Evolutionary conservation across 768 basidiomycete genomes (phyloP), one percentile per base, ranked within the genome.

Genomic region (Boletus tomentosulus): DNA sequence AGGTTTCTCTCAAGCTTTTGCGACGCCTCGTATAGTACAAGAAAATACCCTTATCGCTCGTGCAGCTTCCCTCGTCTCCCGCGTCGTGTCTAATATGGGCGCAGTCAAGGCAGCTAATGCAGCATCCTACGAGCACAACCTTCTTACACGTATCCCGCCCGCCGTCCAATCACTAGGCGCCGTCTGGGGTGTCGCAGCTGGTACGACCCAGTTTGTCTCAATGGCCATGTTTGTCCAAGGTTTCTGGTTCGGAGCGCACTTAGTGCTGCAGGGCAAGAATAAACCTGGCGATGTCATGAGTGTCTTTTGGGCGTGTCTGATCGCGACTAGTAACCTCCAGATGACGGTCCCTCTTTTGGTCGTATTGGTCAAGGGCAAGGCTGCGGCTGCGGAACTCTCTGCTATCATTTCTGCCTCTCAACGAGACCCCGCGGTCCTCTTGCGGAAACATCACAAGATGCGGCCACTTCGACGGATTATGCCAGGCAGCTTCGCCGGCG

Each of bases 271-370:
- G 12, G 89, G 87, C 15, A 82, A 77, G 57, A 77, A 83, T 50
- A 72, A 73, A 4, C 74, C 88, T 0, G 92, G 92, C 1, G 81
- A 86, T 34, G 89, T 98, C 57, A 95, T 94, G 87, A 85, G 89
- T n/a, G 92, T 95, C 48, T 99, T 98, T 69, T 98, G 96, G 95
- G 94, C 96, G 0, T 94, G 92, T 67, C 75, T 98, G 22, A 89
- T 98, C 56, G 93, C 92, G 0, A 87, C 89, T 1, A 86, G 81
- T 61, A 93, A 92, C 67, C 73, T 97, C 3, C 93, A 97, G 67
- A 84, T 88, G 78, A 85, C 84, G 62, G 83, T 98, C 10, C 93
- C 94, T 0, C 84, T 89, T 56, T 73, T 92, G 60, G 85, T 94
- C 57, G 71, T 77, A 30, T 73, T 97, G 42, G 59, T 60, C 51